Base-by-base conservation (phyloP, 1,139 yeast genomes). In the Torulaspora pretoriensis region DNA sequence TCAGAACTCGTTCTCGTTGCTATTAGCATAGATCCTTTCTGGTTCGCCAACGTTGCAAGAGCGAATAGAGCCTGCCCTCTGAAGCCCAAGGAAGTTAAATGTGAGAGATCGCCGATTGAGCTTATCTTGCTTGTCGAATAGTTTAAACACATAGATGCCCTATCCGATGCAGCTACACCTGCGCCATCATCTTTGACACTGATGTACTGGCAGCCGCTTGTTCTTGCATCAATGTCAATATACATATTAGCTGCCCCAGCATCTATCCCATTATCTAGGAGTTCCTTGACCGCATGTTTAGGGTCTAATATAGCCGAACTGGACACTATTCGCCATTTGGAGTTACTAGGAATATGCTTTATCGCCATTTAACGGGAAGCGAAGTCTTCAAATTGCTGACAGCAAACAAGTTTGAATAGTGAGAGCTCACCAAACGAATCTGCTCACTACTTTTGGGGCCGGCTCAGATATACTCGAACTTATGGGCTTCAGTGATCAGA, bases 41-140 rank as follows among this genome's bases (percentile, higher is more conserved):
- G 56, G 35, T 49, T 59, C 41, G 69, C 70, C 17, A 79, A 58
- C 46, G 72, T 75, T 13, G 80, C 71, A 24, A 85, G 69, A 19
- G 78, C 71, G 47, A 77, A 75, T 29, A 86, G 63, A 0, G 92
- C 87, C 59, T 82, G 85, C 7, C 95, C 95, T 48, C 86, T 68
- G 54, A 79, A 83, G 0, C 94, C 92, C 54, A 78, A 72, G 0
- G 85, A 75, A 0, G 59, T 45, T 2, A 76, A 59, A 0, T 55
- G 43, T 2, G 53, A 52, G 19, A 80, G 57, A 37, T 80, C 83
- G 1, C 69, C 71, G 35, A 70, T 61, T 0, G 54, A 50, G 0
- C 56, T 36, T 4, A 81, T 61, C 56, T 84, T 85, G 0, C 92
- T 83, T 1, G 95, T 84, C 14, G 80, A 72, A 56, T 77, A 71